Evolutionary conservation across 1,284 basidiomycete genomes (phyloP), one percentile per base, ranked within the genome.

Genomic region (Melampsora americana): DNA sequence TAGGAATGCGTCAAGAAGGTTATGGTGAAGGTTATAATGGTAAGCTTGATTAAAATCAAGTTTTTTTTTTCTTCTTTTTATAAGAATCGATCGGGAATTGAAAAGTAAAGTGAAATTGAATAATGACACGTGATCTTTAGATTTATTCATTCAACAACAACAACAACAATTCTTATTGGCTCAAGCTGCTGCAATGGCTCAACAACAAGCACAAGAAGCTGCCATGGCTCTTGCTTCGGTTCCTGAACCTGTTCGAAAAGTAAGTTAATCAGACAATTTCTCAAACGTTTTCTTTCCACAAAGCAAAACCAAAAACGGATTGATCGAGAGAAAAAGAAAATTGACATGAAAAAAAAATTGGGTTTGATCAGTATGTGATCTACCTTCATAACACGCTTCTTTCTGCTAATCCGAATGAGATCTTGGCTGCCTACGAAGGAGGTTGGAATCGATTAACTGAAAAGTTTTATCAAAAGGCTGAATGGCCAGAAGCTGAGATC

Each of bases 401-500:
- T 77, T 81, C 80, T 78, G 81, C 80, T 77, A 79, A 79, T 53
- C 70, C 82, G 20, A 77, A 78, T 1, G 91, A 94, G 81, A 95
- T 96, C 80, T 92, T 90, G 20, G 87, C 90, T 53, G 92, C 93
- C 77, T 97, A 97, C 81, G 94, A 96, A 85, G 92, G 90, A 78
- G 94, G 93, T 32, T 97, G 95, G 95, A 97, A 94, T 84, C 90
- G 92, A 78, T 88, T 95, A 81, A 96, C 95, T 0, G 92, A 96
- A 85, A 94, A 95, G 85, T 95, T 91, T 86, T 98, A 96, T 83
- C 84, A 92, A 14, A 92, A 91, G 83, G 90, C 89, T 16, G 95
- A 99, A 83, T 98, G 95, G 95, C 95, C 95, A 5, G 94, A 97
- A 83, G 93, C 94, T 20, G 95, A 98, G 85, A 86, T 93, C 78